These are phyloP conservation scores for Claviceps sp. DNA, from an alignment of 2,329 filamentous ascomycete genomes.

Conservation along the genomic window DNA sequence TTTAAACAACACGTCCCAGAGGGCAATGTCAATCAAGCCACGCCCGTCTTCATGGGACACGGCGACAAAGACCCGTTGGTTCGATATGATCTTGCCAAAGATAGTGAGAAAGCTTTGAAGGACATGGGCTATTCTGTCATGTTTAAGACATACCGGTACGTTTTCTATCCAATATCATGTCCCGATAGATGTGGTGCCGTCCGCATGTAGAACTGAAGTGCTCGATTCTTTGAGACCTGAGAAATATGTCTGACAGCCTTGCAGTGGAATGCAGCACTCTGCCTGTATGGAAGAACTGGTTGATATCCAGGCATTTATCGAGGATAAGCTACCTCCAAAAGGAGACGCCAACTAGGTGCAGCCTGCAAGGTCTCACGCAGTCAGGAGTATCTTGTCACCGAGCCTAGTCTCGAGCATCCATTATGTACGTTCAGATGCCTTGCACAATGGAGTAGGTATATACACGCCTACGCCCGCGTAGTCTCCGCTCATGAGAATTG, in stretches of 20 bases:
- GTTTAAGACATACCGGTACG: slow-evolving; percentile 61
- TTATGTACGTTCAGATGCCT: neutral
- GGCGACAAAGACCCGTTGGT: slow-evolving; percentile 69
- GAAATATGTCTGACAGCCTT: neutral
- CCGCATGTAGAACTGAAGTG: neutral
- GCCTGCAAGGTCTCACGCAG: neutral
- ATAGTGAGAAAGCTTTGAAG: slow-evolving; percentile 54
- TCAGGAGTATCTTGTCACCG: neutral
- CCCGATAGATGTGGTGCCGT: neutral
- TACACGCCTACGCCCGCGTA: neutral
- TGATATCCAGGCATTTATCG: slow-evolving; percentile 55
- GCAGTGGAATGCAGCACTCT: slow-evolving; percentile 58
- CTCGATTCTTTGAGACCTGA: neutral
- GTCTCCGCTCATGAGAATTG: neutral
- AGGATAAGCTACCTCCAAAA: slow-evolving; percentile 28
- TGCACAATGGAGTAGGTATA: neutral
- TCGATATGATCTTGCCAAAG: slow-evolving; percentile 50
- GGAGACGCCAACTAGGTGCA: slow-evolving; percentile 1
- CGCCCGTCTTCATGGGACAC: slow-evolving; percentile 80
- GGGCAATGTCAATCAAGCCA: slow-evolving; percentile 44
- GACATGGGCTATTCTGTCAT: slow-evolving; percentile 59
- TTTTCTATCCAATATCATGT: neutral
- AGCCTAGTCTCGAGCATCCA: neutral
- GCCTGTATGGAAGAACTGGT: slow-evolving; percentile 69
- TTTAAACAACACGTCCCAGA: slow-evolving; percentile 26